These are phyloP conservation scores for Avena eriantha DNA, from an alignment of 176 grass and related monocot species.

Conservation along the genomic window DNA sequence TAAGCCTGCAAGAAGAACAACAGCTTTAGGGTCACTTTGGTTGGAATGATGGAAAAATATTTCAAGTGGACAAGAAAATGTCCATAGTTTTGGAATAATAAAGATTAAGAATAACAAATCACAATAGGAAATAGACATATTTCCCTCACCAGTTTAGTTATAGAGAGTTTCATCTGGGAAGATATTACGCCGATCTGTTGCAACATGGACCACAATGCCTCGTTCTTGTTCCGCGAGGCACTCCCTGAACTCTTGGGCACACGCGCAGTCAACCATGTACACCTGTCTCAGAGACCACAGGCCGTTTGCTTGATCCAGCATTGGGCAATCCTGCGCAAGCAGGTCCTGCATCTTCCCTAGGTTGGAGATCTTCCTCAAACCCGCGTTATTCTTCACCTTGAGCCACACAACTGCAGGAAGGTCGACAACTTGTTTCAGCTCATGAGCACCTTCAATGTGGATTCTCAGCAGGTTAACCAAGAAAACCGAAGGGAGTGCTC, in stretches of 20 bases:
- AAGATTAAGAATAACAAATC: background rate
- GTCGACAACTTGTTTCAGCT: conserved; percentile 4
- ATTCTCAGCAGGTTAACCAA: background rate
- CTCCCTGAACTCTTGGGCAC: background rate
- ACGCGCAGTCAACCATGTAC: conserved; percentile 18
- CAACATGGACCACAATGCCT: background rate
- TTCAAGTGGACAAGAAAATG: background rate
- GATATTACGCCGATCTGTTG: background rate
- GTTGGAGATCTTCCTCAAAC: conserved; percentile 36
- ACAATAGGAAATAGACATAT: background rate
- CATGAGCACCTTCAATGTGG: conserved; percentile 32
- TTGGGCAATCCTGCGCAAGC: conserved; percentile 12
- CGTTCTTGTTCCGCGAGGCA: background rate
- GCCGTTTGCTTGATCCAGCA: background rate
- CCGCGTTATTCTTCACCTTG: conserved; percentile 19
- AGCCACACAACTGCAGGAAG: conserved; percentile 32
- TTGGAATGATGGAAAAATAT: background rate
- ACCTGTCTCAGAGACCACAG: background rate
- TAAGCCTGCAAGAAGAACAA: background rate
- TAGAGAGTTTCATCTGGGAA: conserved; percentile 22
- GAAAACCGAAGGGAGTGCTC: conserved; percentile 18
- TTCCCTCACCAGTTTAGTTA: background rate
- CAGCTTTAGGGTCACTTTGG: background rate
- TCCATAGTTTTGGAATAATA: background rate
- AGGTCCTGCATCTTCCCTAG: background rate